phyloP scores from a whole-genome alignment of 1,284 basidiomycete genomes.

The Papiliotrema fonsecae region DNA sequence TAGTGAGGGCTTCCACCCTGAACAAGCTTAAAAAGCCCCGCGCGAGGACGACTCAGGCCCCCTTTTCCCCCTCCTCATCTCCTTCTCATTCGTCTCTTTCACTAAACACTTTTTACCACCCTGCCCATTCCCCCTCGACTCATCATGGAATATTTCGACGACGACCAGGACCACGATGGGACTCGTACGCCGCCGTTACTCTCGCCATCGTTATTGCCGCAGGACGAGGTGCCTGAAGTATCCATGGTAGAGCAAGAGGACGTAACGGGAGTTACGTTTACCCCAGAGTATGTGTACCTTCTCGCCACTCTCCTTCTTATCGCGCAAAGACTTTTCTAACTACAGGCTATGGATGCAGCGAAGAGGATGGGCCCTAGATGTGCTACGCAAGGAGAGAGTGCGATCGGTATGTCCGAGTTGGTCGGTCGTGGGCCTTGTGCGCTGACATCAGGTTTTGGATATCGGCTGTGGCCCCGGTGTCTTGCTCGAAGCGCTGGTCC shows the following conservation, averaged over 20 bases:
- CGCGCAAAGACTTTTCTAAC: neutral
- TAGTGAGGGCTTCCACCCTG: too few species aligned
- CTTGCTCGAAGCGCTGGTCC: constrained; percentile 40
- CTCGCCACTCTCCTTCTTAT: neutral
- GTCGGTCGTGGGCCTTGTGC: neutral
- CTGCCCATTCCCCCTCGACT: too few species aligned
- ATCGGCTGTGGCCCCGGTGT: constrained; percentile 46
- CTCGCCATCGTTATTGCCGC: constrained; percentile 5
- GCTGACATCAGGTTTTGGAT: constrained; percentile 34
- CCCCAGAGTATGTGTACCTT: constrained; percentile 42
- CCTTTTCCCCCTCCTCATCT: too few species aligned
- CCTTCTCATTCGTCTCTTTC: too few species aligned
- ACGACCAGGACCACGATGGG: neutral
- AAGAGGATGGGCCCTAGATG: constrained; percentile 43
- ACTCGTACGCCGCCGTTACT: constrained; percentile 1
- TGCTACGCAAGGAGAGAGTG: constrained; percentile 38
- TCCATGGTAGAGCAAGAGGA: constrained; percentile 45
- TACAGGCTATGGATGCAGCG: constrained; percentile 45
- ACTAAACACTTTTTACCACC: too few species aligned
- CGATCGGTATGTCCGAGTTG: constrained; percentile 27
- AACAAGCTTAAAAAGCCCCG: too few species aligned
- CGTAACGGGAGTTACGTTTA: constrained; percentile 45
- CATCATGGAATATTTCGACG: too few species aligned
- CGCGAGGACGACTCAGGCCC: too few species aligned
- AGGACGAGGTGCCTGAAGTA: constrained; percentile 26